Conservation (phyloP, 805 yeast genomes). For the Hanseniaspora nectarophila region DNA sequence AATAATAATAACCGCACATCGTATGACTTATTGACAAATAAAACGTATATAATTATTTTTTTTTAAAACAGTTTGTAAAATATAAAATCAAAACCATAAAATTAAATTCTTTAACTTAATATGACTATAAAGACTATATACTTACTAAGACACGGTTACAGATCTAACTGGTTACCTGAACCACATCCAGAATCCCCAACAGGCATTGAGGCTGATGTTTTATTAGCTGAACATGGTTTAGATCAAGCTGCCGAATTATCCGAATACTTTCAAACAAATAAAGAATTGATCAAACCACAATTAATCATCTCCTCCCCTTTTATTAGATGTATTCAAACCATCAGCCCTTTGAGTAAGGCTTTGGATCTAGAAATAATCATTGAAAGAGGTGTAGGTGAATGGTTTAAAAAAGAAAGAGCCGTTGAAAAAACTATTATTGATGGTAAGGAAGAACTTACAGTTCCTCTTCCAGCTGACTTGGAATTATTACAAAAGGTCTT, state of each 20-base stretch:
- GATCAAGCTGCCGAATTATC: slow-evolving; percentile 79
- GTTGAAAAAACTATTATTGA: slow-evolving; percentile 20
- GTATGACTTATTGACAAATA: too few relatives aligned
- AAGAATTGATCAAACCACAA: slow-evolving; percentile 46
- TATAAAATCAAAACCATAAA: too few relatives aligned
- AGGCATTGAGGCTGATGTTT: slow-evolving; percentile 81
- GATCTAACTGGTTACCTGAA: slow-evolving; percentile 68
- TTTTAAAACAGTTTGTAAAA: background rate
- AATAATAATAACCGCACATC: too few relatives aligned
- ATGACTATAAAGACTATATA: slow-evolving; percentile 50
- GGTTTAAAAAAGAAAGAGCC: slow-evolving; percentile 65
- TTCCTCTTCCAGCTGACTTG: slow-evolving; percentile 57
- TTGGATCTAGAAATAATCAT: slow-evolving; percentile 48
- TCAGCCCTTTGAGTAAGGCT: slow-evolving; percentile 51
- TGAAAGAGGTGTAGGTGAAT: slow-evolving; percentile 84
- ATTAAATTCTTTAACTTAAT: too few relatives aligned
- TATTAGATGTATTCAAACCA: slow-evolving; percentile 78
- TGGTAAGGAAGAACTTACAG: slow-evolving; percentile 19
- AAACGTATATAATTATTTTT: too few relatives aligned
- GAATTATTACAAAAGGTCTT: slow-evolving; percentile 44
- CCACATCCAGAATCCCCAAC: slow-evolving; percentile 78
- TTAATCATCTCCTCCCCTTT: slow-evolving; percentile 72
- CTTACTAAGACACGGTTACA: slow-evolving; percentile 76
- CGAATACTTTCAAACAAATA: slow-evolving; percentile 27
- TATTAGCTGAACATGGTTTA: slow-evolving; percentile 76